Conservation (phyloP, 2,329 filamentous ascomycete genomes). For the Epichloe brachyelytri region DNA sequence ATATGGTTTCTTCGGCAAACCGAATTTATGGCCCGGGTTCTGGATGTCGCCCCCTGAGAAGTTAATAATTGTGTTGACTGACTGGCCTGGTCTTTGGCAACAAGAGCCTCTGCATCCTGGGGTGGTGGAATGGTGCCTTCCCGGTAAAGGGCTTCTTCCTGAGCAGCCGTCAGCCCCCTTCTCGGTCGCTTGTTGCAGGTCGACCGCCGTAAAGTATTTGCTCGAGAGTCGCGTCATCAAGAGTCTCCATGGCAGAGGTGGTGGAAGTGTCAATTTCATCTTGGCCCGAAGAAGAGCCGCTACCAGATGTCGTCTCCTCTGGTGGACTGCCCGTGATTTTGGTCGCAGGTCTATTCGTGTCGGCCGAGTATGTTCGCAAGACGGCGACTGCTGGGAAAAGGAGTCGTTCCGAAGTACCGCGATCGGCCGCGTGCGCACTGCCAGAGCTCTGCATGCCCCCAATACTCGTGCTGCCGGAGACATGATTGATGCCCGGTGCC, state of each 20-base stretch:
- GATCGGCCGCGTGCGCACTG: constrained; percentile 16
- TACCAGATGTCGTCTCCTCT: neutral
- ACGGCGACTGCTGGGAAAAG: constrained; percentile 11
- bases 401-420: constrained; percentile 12
- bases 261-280: neutral
- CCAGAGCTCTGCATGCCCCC: constrained; percentile 22
- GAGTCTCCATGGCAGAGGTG: constrained; percentile 7
- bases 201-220: constrained; percentile 25
- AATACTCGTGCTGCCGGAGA: constrained; percentile 21
- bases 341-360: constrained; percentile 10
- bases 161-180: constrained; percentile 28
- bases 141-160: constrained; percentile 30
- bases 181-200: constrained; percentile 14
- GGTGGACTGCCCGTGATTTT: neutral
- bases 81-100: constrained; percentile 12
- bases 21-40: constrained; percentile 61
- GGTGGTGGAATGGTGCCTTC: constrained; percentile 27
- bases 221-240: constrained; percentile 25
- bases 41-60: constrained; percentile 11
- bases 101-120: constrained; percentile 18
- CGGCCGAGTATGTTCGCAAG: constrained; percentile 19
- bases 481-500: constrained; percentile 16
- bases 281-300: neutral
- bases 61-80: constrained; percentile 8
- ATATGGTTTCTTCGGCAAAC: constrained; percentile 54